Evolutionary conservation across 2,329 filamentous ascomycete species (phyloP), one percentile per base, ranked within the genome.

Genomic region (Sclerotinia minor): DNA sequence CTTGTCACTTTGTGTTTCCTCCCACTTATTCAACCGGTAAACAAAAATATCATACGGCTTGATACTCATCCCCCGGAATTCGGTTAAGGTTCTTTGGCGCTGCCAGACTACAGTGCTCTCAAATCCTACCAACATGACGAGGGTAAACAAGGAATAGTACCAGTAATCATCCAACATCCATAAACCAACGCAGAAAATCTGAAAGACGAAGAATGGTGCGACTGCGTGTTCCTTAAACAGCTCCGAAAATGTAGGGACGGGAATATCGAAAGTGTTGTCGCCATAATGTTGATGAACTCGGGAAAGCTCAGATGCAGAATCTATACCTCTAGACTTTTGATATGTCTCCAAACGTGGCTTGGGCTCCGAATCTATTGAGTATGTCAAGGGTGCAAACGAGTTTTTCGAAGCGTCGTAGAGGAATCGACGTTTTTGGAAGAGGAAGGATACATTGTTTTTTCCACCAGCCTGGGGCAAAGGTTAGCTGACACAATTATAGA

Each of bases 81-180:
- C 95, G 77, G 87, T 96, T 72, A 99, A 81, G 2, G 96, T 99
- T 73, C 94, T 87, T 85, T 99, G 95, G 70, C 95, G 89, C 82
- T 99, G 95, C 96, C 95, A 99, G 21, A 99, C 96, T 49, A 99
- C 96, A 2, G 95, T 99, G 79, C 94, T 97, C 82, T 99, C 95
- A 75, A 99, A 99, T 69, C 88, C 89, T 73, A 99, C 92, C 67
- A 99, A 87, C 96, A 99, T 99, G 82, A 98, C 94, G 29, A 99
- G 88, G 0, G 96, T 99, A 80, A 99, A 99, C 26, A 99, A 87
- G 70, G 95, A 98, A 82, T 99, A 99, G 83, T 99, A 99, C 95
- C 96, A 99, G 81, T 98, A 99, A 81, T 99, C 96, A 77, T 99
- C 95, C 77, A 99, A 83, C 89, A 98, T 92, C 95, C 95, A 99